phyloP scores from a whole-genome alignment of 169 alveolate species.

The Toxoplasma gondii region DNA sequence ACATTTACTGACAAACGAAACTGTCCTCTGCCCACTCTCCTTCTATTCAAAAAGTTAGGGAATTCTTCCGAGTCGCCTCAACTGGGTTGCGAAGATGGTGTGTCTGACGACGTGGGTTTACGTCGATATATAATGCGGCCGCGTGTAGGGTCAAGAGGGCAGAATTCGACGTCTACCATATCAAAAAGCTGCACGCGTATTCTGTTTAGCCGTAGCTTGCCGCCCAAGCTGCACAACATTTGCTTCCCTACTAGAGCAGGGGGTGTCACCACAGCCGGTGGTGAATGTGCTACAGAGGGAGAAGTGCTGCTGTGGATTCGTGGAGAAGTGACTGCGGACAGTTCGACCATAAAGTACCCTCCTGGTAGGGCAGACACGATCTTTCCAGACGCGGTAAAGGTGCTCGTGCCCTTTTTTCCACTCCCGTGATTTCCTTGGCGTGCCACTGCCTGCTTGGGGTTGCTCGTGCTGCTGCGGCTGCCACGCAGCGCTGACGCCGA shows the following conservation, averaged over 20 bases:
- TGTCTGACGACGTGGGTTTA: neutral
- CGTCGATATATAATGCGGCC: conserved; percentile 20
- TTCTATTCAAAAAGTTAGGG: too few relatives aligned
- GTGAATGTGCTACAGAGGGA: neutral
- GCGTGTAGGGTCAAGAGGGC: neutral
- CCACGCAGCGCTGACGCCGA: neutral
- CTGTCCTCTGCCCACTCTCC: too few relatives aligned
- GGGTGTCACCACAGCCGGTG: neutral
- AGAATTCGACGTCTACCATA: conserved; percentile 1
- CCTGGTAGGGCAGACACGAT: conserved; percentile 11
- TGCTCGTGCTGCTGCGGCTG: conserved; percentile 31
- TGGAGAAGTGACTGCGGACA: neutral
- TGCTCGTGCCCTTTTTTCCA: neutral
- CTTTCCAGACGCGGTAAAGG: neutral
- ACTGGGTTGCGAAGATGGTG: neutral
- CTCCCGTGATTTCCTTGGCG: neutral
- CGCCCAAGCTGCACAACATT: conserved; percentile 30
- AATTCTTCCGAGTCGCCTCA: neutral
- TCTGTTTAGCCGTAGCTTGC: conserved; percentile 14
- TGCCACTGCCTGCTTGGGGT: neutral
- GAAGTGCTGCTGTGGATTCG: neutral
- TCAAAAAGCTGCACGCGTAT: conserved; percentile 35
- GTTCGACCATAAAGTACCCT: conserved; percentile 20
- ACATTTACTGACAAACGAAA: too few relatives aligned
- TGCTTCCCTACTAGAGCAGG: conserved; percentile 24